These are phyloP conservation scores for Candida nanaspora DNA, from an alignment of 805 yeast species.

Conservation along the genomic window DNA sequence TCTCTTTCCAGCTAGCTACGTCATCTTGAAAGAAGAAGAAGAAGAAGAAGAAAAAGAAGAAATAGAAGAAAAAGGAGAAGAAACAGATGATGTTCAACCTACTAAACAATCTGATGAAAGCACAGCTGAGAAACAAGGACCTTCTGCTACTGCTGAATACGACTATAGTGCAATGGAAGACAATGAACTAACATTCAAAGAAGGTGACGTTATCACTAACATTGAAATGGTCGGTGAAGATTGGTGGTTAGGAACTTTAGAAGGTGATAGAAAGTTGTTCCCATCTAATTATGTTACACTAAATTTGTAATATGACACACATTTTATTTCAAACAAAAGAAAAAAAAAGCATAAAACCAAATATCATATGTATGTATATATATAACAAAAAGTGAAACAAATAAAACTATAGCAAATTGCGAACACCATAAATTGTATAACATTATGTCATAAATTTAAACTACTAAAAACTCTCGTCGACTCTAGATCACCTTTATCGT, in stretches of 20 bases:
- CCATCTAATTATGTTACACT: conserved; percentile 79
- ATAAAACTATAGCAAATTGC: no score
- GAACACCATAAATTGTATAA: no score
- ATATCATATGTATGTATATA: not conserved
- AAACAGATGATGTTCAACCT: conserved; percentile 6
- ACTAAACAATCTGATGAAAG: conserved; percentile 13
- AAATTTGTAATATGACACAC: conserved; percentile 2
- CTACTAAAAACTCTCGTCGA: no score
- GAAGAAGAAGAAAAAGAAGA: conserved; percentile 8
- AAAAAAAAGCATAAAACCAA: no score
- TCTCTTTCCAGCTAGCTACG: conserved; percentile 52
- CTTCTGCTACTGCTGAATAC: conserved; percentile 58
- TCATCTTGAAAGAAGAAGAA: conserved; percentile 27
- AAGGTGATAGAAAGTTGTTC: conserved; percentile 78
- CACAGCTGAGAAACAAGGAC: conserved; percentile 19
- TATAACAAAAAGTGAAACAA: no score
- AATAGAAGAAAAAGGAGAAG: not conserved
- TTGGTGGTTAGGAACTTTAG: conserved; percentile 91
- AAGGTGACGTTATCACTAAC: conserved; percentile 74
- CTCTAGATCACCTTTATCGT: no score
- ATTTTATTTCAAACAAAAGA: not conserved
- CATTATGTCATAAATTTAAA: no score
- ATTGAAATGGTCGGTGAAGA: conserved; percentile 89
- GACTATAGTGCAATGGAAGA: conserved; percentile 90
- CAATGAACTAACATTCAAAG: conserved; percentile 79